phyloP scores from a whole-genome alignment of 441 rosid species.

The Theobroma grandiflorum region DNA sequence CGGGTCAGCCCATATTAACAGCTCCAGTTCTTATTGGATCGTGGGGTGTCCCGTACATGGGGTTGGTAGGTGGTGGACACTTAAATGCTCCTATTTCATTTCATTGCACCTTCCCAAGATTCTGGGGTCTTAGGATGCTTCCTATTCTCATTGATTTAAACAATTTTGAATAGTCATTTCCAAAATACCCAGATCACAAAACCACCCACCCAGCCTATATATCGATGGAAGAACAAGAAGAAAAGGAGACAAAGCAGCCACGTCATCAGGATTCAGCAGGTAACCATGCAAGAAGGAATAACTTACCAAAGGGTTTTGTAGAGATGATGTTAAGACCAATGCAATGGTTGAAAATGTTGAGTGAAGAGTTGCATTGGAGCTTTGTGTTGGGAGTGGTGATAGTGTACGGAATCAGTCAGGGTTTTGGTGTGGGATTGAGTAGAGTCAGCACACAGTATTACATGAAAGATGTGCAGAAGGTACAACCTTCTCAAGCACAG shows the following conservation, averaged over 20 bases:
- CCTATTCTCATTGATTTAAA: not conserved
- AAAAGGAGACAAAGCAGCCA: constrained; percentile 3
- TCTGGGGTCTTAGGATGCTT: not conserved
- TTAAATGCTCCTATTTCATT: not conserved
- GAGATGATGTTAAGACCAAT: constrained; percentile 44
- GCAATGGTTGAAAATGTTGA: constrained; percentile 60
- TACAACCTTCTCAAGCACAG: constrained; percentile 77
- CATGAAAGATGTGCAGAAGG: constrained; percentile 71
- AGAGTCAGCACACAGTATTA: constrained; percentile 68
- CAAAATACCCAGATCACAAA: not conserved
- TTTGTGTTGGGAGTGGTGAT: constrained; percentile 67
- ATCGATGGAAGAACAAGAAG: constrained; percentile 19
- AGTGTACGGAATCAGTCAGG: constrained; percentile 73
- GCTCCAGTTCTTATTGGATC: too few species aligned
- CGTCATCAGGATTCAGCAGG: constrained; percentile 4
- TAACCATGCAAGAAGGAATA: constrained; percentile 21
- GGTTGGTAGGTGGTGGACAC: not conserved
- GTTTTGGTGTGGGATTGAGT: constrained; percentile 61
- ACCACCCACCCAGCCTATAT: not conserved
- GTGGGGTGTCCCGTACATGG: not conserved
- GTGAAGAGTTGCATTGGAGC: constrained; percentile 72
- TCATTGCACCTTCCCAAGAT: not conserved
- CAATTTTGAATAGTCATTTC: not conserved
- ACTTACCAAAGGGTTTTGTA: constrained; percentile 30
- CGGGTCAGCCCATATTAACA: too few species aligned